These are phyloP conservation scores for Pseudopyrenochaeta lycopersici DNA, from an alignment of 2,329 filamentous ascomycete species.

Conservation along the genomic window DNA sequence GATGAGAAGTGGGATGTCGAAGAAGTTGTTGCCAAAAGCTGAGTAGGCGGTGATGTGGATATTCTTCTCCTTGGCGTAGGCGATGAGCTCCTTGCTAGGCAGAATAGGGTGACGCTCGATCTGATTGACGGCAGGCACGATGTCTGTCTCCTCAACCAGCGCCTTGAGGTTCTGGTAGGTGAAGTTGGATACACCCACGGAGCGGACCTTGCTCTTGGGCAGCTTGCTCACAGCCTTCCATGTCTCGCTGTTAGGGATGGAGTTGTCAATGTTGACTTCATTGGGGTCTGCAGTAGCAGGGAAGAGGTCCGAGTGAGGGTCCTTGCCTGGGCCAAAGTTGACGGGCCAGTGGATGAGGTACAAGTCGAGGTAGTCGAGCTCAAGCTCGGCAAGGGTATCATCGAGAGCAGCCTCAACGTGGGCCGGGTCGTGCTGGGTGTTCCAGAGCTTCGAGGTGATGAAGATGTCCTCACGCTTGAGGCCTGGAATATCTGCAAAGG, in stretches of 20 bases:
- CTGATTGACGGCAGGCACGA: conserved; percentile 41
- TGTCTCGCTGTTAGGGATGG: conserved; percentile 38
- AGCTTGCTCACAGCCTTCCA: conserved; percentile 51
- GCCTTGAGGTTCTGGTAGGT: conserved; percentile 56
- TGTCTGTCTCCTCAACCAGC: conserved; percentile 60
- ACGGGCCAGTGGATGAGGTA: conserved; percentile 91
- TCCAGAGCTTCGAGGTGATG: conserved; percentile 86
- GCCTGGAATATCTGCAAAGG: conserved; percentile 36
- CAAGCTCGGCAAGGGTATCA: conserved; percentile 76
- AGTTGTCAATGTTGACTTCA: conserved; percentile 54
- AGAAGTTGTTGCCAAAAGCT: conserved; percentile 57
- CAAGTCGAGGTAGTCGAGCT: conserved; percentile 88
- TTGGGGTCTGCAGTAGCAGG: conserved; percentile 60
- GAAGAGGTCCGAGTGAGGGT: conserved; percentile 44
- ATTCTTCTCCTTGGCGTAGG: conserved; percentile 41
- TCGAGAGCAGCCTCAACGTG: conserved; percentile 78
- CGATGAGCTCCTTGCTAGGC: conserved; percentile 38
- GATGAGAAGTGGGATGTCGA: conserved; percentile 67
- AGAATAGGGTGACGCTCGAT: conserved; percentile 44
- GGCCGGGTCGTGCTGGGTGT: conserved; percentile 79
- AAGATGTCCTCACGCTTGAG: conserved; percentile 44
- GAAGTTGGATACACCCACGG: conserved; percentile 44
- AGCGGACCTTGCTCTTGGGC: conserved; percentile 49
- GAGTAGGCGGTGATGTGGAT: conserved; percentile 46
- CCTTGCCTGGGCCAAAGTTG: conserved; percentile 68